Conservation (phyloP, 768 basidiomycete genomes). For the Podaxis sp. region DNA sequence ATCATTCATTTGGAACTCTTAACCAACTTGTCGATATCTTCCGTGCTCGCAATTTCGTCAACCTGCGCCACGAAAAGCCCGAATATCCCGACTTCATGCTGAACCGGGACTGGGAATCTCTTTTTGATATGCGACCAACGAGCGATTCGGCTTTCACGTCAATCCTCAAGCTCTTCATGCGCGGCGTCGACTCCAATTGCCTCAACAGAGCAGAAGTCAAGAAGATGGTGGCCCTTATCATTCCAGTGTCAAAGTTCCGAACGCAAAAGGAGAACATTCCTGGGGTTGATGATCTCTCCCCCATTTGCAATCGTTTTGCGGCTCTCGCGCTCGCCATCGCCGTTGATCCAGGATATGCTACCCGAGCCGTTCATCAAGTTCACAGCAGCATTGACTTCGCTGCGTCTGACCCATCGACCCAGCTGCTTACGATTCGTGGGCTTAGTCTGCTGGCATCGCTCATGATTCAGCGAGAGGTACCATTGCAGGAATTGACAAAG, state of each 20-base stretch:
- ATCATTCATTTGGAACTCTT: slow-evolving; percentile 6
- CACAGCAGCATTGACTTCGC: slow-evolving; percentile 10
- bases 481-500: slow-evolving; percentile 4
- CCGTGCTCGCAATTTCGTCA: slow-evolving; percentile 14
- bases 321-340: slow-evolving; percentile 10
- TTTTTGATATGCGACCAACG: neutral
- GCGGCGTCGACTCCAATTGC: slow-evolving; percentile 4
- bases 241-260: slow-evolving; percentile 14
- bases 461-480: slow-evolving; percentile 1
- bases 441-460: slow-evolving; percentile 6
- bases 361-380: slow-evolving; percentile 4
- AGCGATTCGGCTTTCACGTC: slow-evolving; percentile 12
- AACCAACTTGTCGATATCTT: slow-evolving; percentile 15
- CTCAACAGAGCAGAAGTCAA: slow-evolving; percentile 9
- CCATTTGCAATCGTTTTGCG: slow-evolving; percentile 15
- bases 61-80: slow-evolving; percentile 10
- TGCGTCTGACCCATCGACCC: slow-evolving; percentile 9
- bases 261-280: slow-evolving; percentile 7
- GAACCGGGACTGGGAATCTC: slow-evolving; percentile 6
- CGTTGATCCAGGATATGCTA: slow-evolving; percentile 7
- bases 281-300: slow-evolving; percentile 12
- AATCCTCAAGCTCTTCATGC: slow-evolving; percentile 12
- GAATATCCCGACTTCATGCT: slow-evolving; percentile 16
- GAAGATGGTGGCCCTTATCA: slow-evolving; percentile 15
- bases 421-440: slow-evolving; percentile 9